Conservation (phyloP, 2,329 filamentous ascomycete species). For the Talaromyces sp. region DNA sequence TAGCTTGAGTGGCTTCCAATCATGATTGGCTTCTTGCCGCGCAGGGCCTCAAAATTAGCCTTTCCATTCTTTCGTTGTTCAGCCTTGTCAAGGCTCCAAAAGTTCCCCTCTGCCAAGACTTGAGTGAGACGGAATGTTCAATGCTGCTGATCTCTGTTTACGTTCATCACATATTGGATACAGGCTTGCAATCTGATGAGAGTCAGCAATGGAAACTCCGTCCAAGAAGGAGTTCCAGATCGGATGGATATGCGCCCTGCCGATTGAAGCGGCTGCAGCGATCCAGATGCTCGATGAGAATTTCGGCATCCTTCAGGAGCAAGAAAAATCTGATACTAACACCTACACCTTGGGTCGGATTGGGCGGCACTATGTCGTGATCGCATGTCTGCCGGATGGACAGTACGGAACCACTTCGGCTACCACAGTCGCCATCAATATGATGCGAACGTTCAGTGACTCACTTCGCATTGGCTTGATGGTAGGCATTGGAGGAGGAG, state of each 20-base stretch:
- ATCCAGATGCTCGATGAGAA: conserved; percentile 16
- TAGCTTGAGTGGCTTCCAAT: not conserved
- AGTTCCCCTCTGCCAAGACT: not conserved
- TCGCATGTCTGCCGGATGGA: conserved; percentile 18
- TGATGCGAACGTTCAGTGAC: conserved; percentile 19
- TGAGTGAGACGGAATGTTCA: not conserved
- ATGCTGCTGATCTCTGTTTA: not conserved
- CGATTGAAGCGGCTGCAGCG: conserved; percentile 19
- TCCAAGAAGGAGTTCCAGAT: not conserved
- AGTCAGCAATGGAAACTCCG: too few species aligned
- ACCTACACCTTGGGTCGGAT: conserved; percentile 8
- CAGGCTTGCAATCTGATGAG: not conserved
- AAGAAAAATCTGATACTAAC: conserved; percentile 2
- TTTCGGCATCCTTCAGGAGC: not conserved
- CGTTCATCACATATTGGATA: not conserved
- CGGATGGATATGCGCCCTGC: conserved; percentile 13
- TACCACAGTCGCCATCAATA: conserved; percentile 19
- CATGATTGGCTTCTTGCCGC: not conserved
- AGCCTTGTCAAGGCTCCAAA: not conserved
- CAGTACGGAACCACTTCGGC: conserved; percentile 19
- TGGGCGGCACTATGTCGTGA: not conserved
- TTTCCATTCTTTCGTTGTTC: not conserved
- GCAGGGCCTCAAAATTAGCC: not conserved
- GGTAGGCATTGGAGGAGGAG: conserved; percentile 19
- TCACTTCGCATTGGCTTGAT: conserved; percentile 18